Base-by-base conservation (phyloP, 192 early-diverging fungal genomes). In the Helicostylum pulchrum region DNA sequence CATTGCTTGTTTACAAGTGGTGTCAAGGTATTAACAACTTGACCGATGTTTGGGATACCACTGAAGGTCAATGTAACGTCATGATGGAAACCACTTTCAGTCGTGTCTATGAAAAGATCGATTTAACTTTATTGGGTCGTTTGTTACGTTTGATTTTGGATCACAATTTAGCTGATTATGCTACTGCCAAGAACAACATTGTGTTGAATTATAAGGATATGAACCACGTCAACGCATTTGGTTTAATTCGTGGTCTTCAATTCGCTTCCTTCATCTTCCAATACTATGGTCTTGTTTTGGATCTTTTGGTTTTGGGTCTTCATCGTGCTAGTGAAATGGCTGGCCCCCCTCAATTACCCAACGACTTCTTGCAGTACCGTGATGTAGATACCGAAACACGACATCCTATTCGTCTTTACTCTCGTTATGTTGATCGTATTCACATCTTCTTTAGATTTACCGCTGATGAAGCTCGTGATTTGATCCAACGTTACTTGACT, bases 151-250 rank as follows among this genome's bases (percentile, higher is more conserved):
- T 99, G 44, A 93, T 99, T 77, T 78, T 99, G 44, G 97, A 99
- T 78, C 97, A 98, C 83, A 97, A 98, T 73, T 85, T 99, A 84
- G 97, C 97, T n/a, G 97, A 99, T 68, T 99, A 99, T 73, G 95
- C 98, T 87, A 97, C 97, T 0, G 94, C 95, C 66, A 99, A 99
- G 81, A 99, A 99, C 82, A 99, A 99, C 81, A 89, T 99, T 39
- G 93, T 90, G 12, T 74, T 99, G 53, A 94, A 86, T 64, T 99
- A 96, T 83, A 99, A 98, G 81, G 97, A 99, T 66, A 99, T 99
- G 97, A 93, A 92, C 78, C 97, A 99, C 74, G 92, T 96, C 49
- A 99, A 99, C 76, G 83, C 94, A 20, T 96, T 92, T 72, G 97
- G 97, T 62, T 80, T 99, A 43, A 92, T 99, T 65, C 91, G 96